Base-by-base conservation (phyloP, 345 rosid genomes). In the Eucalyptus viminalis region DNA sequence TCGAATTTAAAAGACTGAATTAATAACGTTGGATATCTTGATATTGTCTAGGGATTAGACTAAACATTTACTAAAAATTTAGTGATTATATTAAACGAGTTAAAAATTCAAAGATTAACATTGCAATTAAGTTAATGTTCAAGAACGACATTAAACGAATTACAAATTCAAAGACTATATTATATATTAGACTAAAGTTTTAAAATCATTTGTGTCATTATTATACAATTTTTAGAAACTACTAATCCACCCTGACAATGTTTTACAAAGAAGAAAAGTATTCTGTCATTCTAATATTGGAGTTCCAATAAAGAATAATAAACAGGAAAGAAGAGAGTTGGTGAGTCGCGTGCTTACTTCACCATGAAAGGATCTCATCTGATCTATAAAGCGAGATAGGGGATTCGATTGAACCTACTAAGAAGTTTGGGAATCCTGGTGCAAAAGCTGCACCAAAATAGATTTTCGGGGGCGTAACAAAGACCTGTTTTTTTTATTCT, bases 101-200 rank as follows among this genome's bases (percentile, higher is more conserved):
- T 10, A 22, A 56, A 56, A 56, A 11, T 56, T 56, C 3, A 9
- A 1, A 5, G 0, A 56, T 0, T 11, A 53, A 56, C 1, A 24
- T 56, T 56, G 0, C 6, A 24, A 56, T 22, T 56, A 25, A 24
- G 29, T 56, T 24, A 22, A 56, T 10, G 6, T 56, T 56, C 4
- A 4, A 56, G 0, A 9, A 24, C 4, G 2, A 24, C 6, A 24
- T 22, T 56, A 56, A 9, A 56, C 13, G 3, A 0, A 56, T 56
- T 24, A 4, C 24, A 56, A 56, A 10, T 56, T 10, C 6, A 1
- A 24, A 24, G 0, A 4, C 0, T 0, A 56, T 1, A 1, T 2
- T 22, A 1, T 1, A 9, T 12, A 0, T 9, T 24, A 9, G 4
- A 4, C 0, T 3, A 9, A 4, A 56, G 6, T 56, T 56, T 56